Base-by-base conservation (phyloP, 176 grass and related monocot genomes). In the Poa annua region DNA sequence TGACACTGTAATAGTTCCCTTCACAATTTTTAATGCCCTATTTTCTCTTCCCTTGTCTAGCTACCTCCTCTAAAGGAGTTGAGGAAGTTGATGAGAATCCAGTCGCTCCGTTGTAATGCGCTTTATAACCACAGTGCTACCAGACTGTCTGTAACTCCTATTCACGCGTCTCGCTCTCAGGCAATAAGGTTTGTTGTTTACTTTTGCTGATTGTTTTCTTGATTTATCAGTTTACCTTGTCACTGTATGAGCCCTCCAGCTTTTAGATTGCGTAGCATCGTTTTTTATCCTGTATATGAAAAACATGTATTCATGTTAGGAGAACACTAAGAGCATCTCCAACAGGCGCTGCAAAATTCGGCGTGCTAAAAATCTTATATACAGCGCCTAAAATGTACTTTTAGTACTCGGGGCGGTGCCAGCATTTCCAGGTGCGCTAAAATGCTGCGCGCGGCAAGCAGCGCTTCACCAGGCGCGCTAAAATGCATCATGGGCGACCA, bases 101-200 rank as follows among this genome's bases (percentile, higher is more conserved):
- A 91, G 22, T 92, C 89, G 11, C 90, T 96, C 65, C 86, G 93
- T 33, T 96, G 93, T 74, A 92, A 87, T 90, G 64, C 91, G 8
- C 51, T 96, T 35, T 96, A 96, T 83, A 92, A 92, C 72, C 89
- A 91, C 49, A 88, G 84, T 3, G 87, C 85, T 29, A 88, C 77
- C 15, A 92, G 91, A 76, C 74, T 96, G 32, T 89, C 91, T 74
- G 90, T 96, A 39, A 88, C 92, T 74, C 93, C 93, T 76, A 89
- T 96, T 88, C 88, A 92, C 0, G 93, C 93, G 57, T 96, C 93
- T 24, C 84, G 93, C 63, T 96, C 93, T 78, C 93, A 96, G 88
- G 93, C 93, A 53, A 81, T 96, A 86, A 92, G 90, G 93, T 96
- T 78, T 81, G 71, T 0, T 32, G 48, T 41, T 56, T 70, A 71